These are phyloP conservation scores for Gracilaria gracilis DNA, from an alignment of 23 red algal genomes.

Conservation along the genomic window DNA sequence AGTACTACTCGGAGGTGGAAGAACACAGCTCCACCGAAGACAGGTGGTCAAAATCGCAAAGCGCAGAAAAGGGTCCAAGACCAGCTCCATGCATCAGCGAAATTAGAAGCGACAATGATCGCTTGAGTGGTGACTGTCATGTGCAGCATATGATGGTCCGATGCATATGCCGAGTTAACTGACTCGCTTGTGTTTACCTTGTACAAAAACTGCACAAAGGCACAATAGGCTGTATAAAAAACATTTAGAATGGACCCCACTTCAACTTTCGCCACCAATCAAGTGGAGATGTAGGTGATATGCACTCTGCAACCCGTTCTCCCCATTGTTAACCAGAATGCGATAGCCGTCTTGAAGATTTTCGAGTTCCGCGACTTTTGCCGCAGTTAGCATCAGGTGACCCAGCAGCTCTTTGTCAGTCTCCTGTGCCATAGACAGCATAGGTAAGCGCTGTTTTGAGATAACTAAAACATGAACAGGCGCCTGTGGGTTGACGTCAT, in stretches of 20 bases:
- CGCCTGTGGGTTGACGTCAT: conserved; percentile 90
- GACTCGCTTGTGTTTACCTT: conserved; percentile 20
- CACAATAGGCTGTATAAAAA: background rate
- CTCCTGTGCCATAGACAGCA: conserved; percentile 65
- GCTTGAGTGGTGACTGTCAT: conserved; percentile 13
- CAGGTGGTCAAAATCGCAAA: conserved; percentile 20
- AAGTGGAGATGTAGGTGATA: conserved; percentile 94
- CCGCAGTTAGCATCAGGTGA: conserved; percentile 85
- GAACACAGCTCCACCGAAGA: conserved; percentile 47
- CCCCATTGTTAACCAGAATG: conserved; percentile 88
- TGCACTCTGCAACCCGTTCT: conserved; percentile 89
- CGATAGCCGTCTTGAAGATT: conserved; percentile 75
- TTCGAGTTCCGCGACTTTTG: conserved; percentile 77
- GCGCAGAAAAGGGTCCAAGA: background rate
- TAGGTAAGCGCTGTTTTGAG: conserved; percentile 80
- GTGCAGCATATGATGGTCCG: background rate
- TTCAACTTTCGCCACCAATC: conserved; percentile 76
- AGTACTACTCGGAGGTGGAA: conserved; percentile 43
- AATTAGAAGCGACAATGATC: conserved; percentile 24
- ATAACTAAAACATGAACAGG: conserved; percentile 88
- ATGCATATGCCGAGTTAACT: background rate
- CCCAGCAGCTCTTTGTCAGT: conserved; percentile 76
- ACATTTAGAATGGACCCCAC: conserved; percentile 75
- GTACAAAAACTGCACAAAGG: conserved; percentile 27
- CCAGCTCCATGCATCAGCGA: conserved; percentile 13